Evolutionary conservation across 164 flowering plant species (phyloP), one percentile per base, ranked within the genome.

Genomic region (Magnolia changhungtana): DNA sequence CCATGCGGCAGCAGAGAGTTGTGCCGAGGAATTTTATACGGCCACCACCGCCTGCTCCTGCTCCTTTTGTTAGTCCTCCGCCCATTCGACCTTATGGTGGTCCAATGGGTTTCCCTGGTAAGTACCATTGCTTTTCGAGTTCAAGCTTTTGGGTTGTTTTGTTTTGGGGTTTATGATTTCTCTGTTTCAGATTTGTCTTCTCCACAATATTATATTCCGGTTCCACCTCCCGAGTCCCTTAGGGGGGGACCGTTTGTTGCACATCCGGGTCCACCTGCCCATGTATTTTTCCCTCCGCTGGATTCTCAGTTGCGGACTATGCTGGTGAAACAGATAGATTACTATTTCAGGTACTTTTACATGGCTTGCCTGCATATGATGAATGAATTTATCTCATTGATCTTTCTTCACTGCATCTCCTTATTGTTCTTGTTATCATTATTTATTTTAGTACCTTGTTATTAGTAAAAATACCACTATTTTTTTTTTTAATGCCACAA

Each of bases 301-400:
- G 92, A 88, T 79, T 85, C 82, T 77, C 81, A 83, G 52, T 78
- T 93, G 86, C 84, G 78, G 77, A 6, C 83, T 69, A 78, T 67
- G 82, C 75, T 94, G 75, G 72, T 88, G n/a, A 82, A 78, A 27
- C 98, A 94, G 80, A 91, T 92, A 69, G 92, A 92, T 51, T 94
- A 88, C 79, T 94, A 94, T 80, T 92, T 92, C 85, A 92, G 97
- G 97, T 92, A 86, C 37, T 59, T 72, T 18, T 2, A 1, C 14
- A 68, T 21, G n/a, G 9, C 71, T 31, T 31, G 51, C 51, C 14
- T 16, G 19, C 19, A 10, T 68, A 24, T 29, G n/a, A 18, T 11
- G 18, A 23, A 24, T 68, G 49, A 13, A 29, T 29, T 67, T 29
- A n/a, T 31, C 71, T 14, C 7, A 4, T 31, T 7, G 18, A 20